A percentile compares a stretch with the other conserved stretches of the same genome.
phyloP scores from a whole-genome alignment of 139 green algal genomes.

The Nannochloris sp. region DNA sequence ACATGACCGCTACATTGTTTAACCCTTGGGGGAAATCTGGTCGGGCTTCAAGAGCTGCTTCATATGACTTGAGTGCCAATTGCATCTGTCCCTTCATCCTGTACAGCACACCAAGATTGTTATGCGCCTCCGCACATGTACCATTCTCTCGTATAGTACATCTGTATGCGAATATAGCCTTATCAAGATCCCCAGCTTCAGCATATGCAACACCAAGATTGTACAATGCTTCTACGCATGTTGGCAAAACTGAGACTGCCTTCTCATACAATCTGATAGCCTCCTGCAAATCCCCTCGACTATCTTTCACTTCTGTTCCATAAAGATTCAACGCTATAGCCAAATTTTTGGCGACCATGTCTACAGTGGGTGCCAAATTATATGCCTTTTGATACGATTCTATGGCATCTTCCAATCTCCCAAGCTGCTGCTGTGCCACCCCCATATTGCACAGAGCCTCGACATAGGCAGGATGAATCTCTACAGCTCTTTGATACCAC shows the following conservation, averaged over 20 bases:
- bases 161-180: conserved; percentile 89
- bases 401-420: conserved; percentile 64
- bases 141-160: conserved; percentile 61
- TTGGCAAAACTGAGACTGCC: conserved; percentile 46
- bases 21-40: conserved; percentile 55
- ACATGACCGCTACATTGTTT: conserved; percentile 94
- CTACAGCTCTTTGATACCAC: conserved; percentile 38
- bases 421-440: conserved; percentile 61
- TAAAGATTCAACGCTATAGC: conserved; percentile 77
- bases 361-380: conserved; percentile 37
- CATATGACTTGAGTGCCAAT: conserved; percentile 49
- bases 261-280: conserved; percentile 55
- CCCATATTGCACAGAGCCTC: conserved; percentile 93
- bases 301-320: conserved; percentile 50
- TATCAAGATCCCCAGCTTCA: conserved; percentile 54
- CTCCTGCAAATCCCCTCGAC: conserved; percentile 18
- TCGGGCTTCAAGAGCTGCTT: conserved; percentile 30
- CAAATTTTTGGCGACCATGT: conserved; percentile 59
- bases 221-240: conserved; percentile 82
- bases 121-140: conserved; percentile 79
- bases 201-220: conserved; percentile 82
- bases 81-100: conserved; percentile 70
- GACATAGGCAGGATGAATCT: conserved; percentile 49
- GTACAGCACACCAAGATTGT: conserved; percentile 80
- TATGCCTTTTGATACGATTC: conserved; percentile 72